These are phyloP conservation scores for Willaertia magna DNA, from an alignment of 208 protist species.

Conservation along the genomic window DNA sequence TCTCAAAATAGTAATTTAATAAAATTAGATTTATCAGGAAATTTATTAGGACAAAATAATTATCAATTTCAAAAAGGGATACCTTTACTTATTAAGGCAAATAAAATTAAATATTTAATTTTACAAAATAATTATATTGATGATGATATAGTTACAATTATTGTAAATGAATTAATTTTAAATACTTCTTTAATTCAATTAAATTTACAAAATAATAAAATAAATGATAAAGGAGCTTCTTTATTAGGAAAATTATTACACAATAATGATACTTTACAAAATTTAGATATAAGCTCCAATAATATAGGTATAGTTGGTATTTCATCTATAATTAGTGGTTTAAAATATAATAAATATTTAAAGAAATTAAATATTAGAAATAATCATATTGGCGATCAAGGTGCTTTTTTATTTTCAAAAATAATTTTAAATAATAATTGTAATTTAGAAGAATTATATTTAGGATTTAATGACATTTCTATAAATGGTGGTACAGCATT, in stretches of 20 bases:
- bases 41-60: background rate
- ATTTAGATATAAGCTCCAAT: background rate
- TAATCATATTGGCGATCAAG: background rate
- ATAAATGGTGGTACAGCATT: background rate
- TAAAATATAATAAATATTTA: background rate
- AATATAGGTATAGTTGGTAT: background rate
- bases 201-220: constrained; percentile 3
- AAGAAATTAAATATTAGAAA: background rate
- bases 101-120: background rate
- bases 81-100: background rate
- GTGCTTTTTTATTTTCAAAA: background rate
- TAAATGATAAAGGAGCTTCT: background rate
- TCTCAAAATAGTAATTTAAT: background rate
- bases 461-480: background rate
- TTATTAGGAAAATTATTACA: background rate
- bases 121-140: background rate
- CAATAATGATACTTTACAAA: background rate
- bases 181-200: background rate
- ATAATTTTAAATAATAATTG: too few relatives aligned
- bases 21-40: background rate
- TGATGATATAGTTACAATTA: background rate
- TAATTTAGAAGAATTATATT: background rate
- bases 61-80: background rate
- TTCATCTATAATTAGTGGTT: background rate
- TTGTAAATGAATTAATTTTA: background rate